Evolutionary conservation across 2,329 filamentous ascomycete genomes (phyloP).

Genomic region (Laburnicola sp.): DNA sequence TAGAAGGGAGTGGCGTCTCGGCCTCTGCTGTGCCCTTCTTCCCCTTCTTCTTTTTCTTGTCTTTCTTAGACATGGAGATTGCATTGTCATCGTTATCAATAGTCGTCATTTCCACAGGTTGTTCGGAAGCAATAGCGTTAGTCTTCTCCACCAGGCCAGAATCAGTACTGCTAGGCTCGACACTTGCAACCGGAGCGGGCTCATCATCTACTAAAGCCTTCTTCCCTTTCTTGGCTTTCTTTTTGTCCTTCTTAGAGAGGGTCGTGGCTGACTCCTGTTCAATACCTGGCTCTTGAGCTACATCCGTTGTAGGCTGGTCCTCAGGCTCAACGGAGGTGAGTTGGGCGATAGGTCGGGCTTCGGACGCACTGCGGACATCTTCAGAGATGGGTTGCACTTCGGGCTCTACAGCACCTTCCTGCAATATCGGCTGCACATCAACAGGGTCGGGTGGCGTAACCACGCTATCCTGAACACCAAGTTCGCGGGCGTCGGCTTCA

Average conservation of each 20-base stretch:
- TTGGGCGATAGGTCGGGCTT: not conserved
- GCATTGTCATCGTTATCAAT: slow-evolving; percentile 9
- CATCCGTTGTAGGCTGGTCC: not conserved
- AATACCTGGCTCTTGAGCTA: not conserved
- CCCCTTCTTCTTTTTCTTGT: slow-evolving; percentile 13
- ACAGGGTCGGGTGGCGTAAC: not conserved
- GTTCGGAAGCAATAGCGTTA: not conserved
- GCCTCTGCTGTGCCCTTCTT: slow-evolving; percentile 1
- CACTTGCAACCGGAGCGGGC: not conserved
- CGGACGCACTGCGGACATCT: not conserved
- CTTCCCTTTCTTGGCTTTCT: slow-evolving; percentile 1
- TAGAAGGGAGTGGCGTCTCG: not conserved
- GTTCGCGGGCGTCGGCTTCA: not conserved
- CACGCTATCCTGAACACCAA: not conserved
- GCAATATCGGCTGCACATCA: not conserved
- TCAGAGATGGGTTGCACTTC: not conserved
- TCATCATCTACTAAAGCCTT: not conserved
- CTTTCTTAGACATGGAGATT: slow-evolving; percentile 14
- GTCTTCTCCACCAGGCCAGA: not conserved
- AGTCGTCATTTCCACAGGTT: not conserved
- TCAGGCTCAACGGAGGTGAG: not conserved
- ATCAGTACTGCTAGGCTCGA: not conserved
- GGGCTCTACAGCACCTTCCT: not conserved
- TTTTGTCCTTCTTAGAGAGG: slow-evolving; percentile 4
- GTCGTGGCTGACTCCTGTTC: not conserved